Evolutionary conservation across 371 early-diverging fungal species (phyloP), one percentile per base, ranked within the genome.

Genomic region (Gilbertella persicaria): DNA sequence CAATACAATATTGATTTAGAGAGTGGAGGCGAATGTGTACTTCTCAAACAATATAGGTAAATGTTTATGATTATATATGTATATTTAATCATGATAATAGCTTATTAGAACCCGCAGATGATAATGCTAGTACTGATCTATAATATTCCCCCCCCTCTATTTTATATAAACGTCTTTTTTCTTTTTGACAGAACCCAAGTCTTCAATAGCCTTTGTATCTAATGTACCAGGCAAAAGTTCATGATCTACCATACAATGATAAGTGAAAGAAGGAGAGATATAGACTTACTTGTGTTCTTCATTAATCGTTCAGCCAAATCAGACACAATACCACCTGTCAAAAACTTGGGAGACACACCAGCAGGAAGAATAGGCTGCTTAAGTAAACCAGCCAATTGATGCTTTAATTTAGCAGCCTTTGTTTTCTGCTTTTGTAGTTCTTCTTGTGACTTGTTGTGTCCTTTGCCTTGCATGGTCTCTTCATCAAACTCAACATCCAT

Each of bases 1-100:
- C 87, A 88, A 58, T 98, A 92, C 69, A 86, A 83, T 55, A 87
- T 98, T 58, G 94, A 95, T 67, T 57, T 90, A 42, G 93, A 93
- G 53, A 85, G 83, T 45, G 98, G 97, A 30, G 98, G 96, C 14
- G 96, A 92, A 69, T 95, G 95, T 64, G 82, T 85, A 4, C 66
- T 95, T 51, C 71, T 89, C 20, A 94, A 91, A 67, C 93, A 94
- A 57, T 78, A 62, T 20, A 66, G 63, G 60, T 58, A 40, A 45
- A 4, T n/a, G n/a, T n/a, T n/a, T n/a, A n/a, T n/a, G n/a, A n/a
- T n/a, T n/a, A n/a, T n/a, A n/a, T n/a, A n/a, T n/a, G n/a, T n/a
- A n/a, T n/a, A n/a, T n/a, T n/a, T n/a, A n/a, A n/a, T n/a, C n/a
- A n/a, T n/a, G n/a, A n/a, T n/a, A n/a, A n/a, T n/a, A n/a, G n/a